Percentiles rank a stretch among this genome's conserved stretches.
Evolutionary conservation across 805 yeast genomes (phyloP).

Genomic region (Pichia deserticola): DNA sequence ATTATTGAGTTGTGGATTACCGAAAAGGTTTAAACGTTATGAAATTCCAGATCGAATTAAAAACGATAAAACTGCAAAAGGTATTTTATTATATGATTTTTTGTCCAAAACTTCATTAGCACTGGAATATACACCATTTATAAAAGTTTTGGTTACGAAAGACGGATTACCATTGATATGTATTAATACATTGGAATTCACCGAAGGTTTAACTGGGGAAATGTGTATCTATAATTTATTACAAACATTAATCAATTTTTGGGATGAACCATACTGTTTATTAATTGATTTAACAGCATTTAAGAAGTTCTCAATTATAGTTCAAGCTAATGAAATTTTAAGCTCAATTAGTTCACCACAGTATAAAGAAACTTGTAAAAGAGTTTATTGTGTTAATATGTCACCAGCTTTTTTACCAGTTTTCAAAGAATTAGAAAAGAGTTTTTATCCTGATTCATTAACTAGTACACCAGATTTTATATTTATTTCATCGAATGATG

Average conservation of each 20-base stretch:
- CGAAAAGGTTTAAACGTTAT: slow-evolving; percentile 46
- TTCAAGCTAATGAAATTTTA: slow-evolving; percentile 12
- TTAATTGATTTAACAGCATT: slow-evolving; percentile 67
- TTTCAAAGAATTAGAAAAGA: slow-evolving; percentile 8
- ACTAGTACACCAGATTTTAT: slow-evolving; percentile 9
- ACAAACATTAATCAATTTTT: slow-evolving; percentile 59
- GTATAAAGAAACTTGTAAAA: slow-evolving; percentile 44
- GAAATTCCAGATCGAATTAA: slow-evolving; percentile 49
- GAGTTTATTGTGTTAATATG: slow-evolving; percentile 45
- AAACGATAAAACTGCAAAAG: slow-evolving; percentile 38
- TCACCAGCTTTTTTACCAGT: slow-evolving; percentile 26
- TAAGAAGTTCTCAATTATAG: slow-evolving; percentile 11
- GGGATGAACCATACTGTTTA: slow-evolving; percentile 59
- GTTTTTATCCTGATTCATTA: slow-evolving; percentile 4
- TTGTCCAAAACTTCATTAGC: slow-evolving; percentile 60
- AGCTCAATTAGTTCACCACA: slow-evolving; percentile 39
- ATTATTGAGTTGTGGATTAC: slow-evolving; percentile 49
- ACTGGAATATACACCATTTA: slow-evolving; percentile 41
- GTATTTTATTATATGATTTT: slow-evolving; percentile 56
- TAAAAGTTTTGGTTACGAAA: slow-evolving; percentile 57
- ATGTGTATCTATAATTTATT: slow-evolving; percentile 51
- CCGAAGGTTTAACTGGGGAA: slow-evolving; percentile 36
- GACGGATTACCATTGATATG: slow-evolving; percentile 71
- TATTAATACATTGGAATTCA: slow-evolving; percentile 34
- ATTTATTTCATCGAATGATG: slow-evolving; percentile 42